Base-by-base conservation (phyloP, 495 filamentous ascomycete genomes). In the Astrothelium subdiscretum region DNA sequence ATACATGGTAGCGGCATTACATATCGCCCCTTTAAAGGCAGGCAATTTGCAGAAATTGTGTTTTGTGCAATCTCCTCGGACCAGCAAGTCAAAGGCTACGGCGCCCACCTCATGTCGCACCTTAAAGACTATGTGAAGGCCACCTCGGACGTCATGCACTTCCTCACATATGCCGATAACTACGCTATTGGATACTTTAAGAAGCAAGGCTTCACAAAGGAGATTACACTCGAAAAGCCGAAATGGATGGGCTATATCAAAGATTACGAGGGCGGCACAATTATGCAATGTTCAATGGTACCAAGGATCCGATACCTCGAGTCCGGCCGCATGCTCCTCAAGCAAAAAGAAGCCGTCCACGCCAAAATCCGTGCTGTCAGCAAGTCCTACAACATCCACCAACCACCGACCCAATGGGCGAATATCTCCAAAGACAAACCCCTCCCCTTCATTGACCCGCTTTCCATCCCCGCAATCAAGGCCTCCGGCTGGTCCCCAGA, bases 201-300 rank as follows among this genome's bases (percentile, higher is more conserved):
- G 73, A 98, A 98, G 73, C 94, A 98, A 73, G 94, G 94, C 0
- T 98, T 98, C 67, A 97, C 95, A 0, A 98, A 98, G 72, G 92
- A 98, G 65, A 97, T 98, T 67, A 96, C 91, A 0, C 83, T 98
- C 1, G 89, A 92, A 51, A 87, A 84, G 69, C 83, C 86, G 8
- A 85, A 89, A 20, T 98, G 94, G 94, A 98, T 97, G 95, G 94
- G 94, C 31, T 98, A 97, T 71, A 98, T 98, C 73, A 98, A 98
- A 74, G 94, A 98, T 74, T 98, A 98, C 74, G 94, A 98, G 76
- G 94, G 94, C 31, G 94, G 94, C 48, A 98, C 94, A 0, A 96
- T 98, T 66, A 98, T 98, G 94, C 94, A 98, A 75, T 98, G 94
- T 73, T 88, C 87, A 54, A 97, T 98, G 94, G 81, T 98, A 31